Evolutionary conservation across 2,329 filamentous ascomycete species (phyloP).

Genomic region (Pseudogymnoascus sp.): DNA sequence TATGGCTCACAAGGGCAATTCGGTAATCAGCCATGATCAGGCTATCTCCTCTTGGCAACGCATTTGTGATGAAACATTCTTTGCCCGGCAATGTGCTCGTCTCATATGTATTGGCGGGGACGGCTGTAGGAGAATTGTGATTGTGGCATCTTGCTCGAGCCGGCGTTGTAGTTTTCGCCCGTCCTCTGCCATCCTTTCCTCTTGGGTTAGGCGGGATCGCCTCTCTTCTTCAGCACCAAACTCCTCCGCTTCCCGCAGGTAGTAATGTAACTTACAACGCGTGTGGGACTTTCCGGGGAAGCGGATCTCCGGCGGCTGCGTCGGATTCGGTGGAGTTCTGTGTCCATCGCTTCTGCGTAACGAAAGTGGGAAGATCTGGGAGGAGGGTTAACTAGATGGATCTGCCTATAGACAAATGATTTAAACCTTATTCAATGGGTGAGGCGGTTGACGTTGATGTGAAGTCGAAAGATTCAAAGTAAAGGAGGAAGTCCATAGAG

Average conservation of each 20-base stretch:
- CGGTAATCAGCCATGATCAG: background rate
- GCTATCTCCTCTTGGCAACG: background rate
- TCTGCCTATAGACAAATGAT: no score
- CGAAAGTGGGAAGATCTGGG: no score
- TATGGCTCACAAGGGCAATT: background rate
- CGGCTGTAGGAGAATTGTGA: background rate
- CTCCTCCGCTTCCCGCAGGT: background rate
- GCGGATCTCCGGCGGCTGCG: no score
- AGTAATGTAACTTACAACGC: background rate
- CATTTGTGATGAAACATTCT: background rate
- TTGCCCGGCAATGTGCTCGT: background rate
- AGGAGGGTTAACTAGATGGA: no score
- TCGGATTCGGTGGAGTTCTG: no score
- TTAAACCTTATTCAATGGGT: no score
- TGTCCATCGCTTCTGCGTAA: no score
- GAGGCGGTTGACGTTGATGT: no score
- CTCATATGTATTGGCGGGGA: background rate
- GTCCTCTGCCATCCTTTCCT: background rate
- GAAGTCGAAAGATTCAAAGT: no score
- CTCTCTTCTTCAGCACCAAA: background rate
- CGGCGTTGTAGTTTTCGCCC: background rate
- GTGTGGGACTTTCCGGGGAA: no score
- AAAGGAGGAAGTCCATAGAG: no score
- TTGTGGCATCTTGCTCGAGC: background rate
- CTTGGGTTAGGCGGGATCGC: background rate